Conservation (phyloP, 2,329 filamentous ascomycete species). For the Sphaerulina musiva region DNA sequence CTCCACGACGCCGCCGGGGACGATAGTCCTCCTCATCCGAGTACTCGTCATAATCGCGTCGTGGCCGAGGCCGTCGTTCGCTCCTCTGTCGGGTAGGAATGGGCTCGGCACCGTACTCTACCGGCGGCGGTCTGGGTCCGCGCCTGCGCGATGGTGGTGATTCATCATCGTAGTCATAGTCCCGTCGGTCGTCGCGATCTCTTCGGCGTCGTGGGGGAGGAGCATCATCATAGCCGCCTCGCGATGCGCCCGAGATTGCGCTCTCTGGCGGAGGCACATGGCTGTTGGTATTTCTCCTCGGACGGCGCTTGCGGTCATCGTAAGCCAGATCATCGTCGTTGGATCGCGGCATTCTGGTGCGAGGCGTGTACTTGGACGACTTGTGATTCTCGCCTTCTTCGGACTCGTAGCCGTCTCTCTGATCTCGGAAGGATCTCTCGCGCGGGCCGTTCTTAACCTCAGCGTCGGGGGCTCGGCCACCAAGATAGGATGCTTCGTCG, state of each 20-base stretch:
- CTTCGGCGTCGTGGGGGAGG: constrained; percentile 16
- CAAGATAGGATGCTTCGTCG: constrained; percentile 32
- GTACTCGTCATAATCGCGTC: constrained; percentile 23
- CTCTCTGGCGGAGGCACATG: constrained; percentile 19
- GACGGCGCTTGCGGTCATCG: constrained; percentile 4
- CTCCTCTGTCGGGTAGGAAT: constrained; percentile 25
- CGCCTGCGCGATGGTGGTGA: constrained; percentile 25
- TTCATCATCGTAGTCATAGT: constrained; percentile 25
- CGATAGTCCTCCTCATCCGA: constrained; percentile 22
- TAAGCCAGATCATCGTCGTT: constrained; percentile 8
- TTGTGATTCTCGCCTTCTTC: constrained; percentile 33
- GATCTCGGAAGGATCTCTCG: constrained; percentile 31
- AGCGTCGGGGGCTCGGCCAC: constrained; percentile 29
- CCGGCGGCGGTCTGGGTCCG: constrained; percentile 19
- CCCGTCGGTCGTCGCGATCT: constrained; percentile 17
- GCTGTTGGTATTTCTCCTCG: constrained; percentile 3
- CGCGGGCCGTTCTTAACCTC: constrained; percentile 30
- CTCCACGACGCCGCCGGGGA: constrained; percentile 17
- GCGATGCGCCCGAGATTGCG: constrained; percentile 10
- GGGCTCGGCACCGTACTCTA: constrained; percentile 29
- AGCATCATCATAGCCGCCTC: constrained; percentile 17
- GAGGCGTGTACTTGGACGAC: constrained; percentile 17
- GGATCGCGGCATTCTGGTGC: constrained; percentile 7
- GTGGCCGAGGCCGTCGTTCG: constrained; percentile 21
- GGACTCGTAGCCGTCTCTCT: constrained; percentile 34